A percentile compares a stretch with the other conserved stretches of the same genome.
Evolutionary conservation across 768 basidiomycete genomes (phyloP).

Genomic region (Xanthoconium purpureum): DNA sequence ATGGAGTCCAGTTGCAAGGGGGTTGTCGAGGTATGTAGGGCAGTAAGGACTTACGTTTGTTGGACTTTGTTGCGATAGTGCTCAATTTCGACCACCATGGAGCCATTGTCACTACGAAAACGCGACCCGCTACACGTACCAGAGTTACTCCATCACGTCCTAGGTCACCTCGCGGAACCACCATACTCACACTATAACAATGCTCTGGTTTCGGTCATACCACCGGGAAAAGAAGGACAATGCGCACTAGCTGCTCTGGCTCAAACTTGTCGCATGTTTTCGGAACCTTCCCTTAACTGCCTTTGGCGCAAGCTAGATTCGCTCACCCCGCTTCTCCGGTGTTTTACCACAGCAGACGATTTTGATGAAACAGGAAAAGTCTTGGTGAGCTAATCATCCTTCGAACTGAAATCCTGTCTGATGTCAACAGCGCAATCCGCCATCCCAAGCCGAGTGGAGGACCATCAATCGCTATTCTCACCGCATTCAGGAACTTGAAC

Average conservation of each 20-base stretch:
- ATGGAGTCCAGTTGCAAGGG: too few relatives aligned
- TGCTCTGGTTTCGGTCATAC: background rate
- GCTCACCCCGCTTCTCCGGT: background rate
- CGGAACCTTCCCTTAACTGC: background rate
- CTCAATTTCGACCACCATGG: too few relatives aligned
- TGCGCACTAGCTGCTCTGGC: background rate
- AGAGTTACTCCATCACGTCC: too few relatives aligned
- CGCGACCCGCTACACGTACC: too few relatives aligned
- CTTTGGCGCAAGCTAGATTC: background rate
- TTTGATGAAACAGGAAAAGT: too few relatives aligned
- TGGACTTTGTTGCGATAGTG: too few relatives aligned
- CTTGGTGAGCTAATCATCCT: background rate
- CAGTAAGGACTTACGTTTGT: too few relatives aligned
- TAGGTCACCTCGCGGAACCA: too few relatives aligned
- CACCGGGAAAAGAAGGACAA: background rate
- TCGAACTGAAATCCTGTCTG: background rate
- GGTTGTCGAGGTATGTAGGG: too few relatives aligned
- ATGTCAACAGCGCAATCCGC: background rate
- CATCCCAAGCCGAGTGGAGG: background rate
- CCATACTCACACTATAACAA: too few relatives aligned
- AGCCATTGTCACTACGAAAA: too few relatives aligned
- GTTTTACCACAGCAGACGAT: background rate
- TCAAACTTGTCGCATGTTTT: background rate
- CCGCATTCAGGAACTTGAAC: background rate
- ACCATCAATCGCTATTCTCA: background rate